A percentile compares a stretch with the other conserved stretches of the same genome.
Evolutionary conservation across 2,329 filamentous ascomycete genomes (phyloP).

Genomic region (Penicillium vulpinum): DNA sequence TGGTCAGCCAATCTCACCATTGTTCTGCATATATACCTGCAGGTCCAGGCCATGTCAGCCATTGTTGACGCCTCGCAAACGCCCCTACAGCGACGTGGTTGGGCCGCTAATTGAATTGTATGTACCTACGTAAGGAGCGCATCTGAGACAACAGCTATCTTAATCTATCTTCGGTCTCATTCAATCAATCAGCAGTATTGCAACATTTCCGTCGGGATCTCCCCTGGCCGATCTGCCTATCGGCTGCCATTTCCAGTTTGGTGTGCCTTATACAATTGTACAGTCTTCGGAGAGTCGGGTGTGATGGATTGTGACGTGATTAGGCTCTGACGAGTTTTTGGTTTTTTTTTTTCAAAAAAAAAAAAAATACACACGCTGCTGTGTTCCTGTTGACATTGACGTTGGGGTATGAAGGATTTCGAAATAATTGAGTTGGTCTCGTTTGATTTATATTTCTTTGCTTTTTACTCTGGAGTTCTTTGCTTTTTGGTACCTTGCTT

Average conservation of each 20-base stretch:
- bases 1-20: too few relatives aligned
- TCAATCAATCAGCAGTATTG: constrained; percentile 12
- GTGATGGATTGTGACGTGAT: constrained; percentile 4
- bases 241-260: constrained; percentile 3
- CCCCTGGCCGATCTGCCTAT: background rate
- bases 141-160: constrained; percentile 19
- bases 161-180: constrained; percentile 1
- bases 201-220: constrained; percentile 2
- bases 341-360: background rate
- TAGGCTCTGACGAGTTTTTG: background rate
- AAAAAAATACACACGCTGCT: background rate
- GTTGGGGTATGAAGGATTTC: background rate
- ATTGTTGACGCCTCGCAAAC: constrained; percentile 15
- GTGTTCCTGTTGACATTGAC: background rate
- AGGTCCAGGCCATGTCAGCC: constrained; percentile 1
- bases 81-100: constrained; percentile 13
- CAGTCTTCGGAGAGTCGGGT: background rate
- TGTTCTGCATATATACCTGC: constrained; percentile 3
- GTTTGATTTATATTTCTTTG: background rate
- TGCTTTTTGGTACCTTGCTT: background rate
- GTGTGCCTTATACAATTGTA: background rate
- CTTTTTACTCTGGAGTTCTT: background rate
- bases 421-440: background rate
- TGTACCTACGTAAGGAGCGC: constrained; percentile 19
- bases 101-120: constrained; percentile 20